phyloP scores from a whole-genome alignment of 768 basidiomycete genomes.

The Favolaschia claudopus region DNA sequence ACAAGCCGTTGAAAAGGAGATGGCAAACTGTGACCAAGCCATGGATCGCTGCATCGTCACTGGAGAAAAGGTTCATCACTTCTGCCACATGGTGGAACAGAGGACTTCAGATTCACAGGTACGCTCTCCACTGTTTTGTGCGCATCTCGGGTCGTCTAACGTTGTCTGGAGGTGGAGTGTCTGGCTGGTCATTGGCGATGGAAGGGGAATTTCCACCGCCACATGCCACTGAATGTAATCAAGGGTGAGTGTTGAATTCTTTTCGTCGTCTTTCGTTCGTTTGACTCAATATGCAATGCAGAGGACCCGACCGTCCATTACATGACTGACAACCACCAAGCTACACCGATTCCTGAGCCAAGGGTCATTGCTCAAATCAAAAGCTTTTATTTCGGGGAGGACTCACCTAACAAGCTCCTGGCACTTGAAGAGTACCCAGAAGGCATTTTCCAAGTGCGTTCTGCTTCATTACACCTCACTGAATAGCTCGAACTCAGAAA shows the following conservation, averaged over 20 bases:
- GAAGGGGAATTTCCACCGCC: neutral
- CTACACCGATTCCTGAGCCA: neutral
- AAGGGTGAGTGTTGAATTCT: neutral
- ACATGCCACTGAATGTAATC: neutral
- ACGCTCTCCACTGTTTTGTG: neutral
- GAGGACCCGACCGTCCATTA: neutral
- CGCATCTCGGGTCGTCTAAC: neutral
- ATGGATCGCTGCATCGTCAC: neutral
- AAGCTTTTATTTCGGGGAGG: too few species aligned
- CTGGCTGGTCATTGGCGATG: neutral
- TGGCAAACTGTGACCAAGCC: neutral
- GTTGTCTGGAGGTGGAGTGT: neutral
- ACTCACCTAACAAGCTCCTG: too few species aligned
- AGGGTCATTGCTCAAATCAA: neutral
- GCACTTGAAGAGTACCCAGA: too few species aligned
- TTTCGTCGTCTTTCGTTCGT: too few species aligned
- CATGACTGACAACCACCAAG: neutral
- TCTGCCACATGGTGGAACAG: neutral
- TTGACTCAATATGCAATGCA: neutral
- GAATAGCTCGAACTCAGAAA: too few species aligned
- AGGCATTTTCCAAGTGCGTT: too few species aligned
- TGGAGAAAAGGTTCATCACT: neutral
- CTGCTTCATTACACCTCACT: too few species aligned
- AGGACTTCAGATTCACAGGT: neutral
- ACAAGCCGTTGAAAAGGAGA: neutral